Percentiles rank a stretch among this genome's conserved stretches.
Evolutionary conservation across 1,284 basidiomycete genomes (phyloP).

Genomic region (Sphaerobolus stellatus): DNA sequence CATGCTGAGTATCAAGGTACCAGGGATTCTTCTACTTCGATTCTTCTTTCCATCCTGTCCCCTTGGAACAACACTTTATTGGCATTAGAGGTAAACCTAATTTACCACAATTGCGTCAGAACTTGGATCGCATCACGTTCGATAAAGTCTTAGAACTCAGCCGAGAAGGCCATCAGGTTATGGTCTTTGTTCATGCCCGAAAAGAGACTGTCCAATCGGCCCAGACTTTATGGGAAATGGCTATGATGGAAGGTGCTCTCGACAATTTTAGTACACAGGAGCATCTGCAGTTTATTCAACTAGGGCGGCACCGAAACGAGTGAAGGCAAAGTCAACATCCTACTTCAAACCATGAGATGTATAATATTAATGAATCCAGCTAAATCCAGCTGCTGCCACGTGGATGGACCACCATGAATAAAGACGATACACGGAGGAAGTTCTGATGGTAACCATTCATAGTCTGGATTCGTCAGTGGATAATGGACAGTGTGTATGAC

Average conservation of each 20-base stretch:
- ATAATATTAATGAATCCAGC: too few relatives aligned
- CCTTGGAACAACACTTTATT: conserved; percentile 97
- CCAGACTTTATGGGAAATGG: conserved; percentile 80
- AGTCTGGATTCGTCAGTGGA: too few relatives aligned
- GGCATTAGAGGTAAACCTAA: conserved; percentile 93
- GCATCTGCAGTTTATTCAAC: conserved; percentile 77
- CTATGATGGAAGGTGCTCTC: conserved; percentile 67
- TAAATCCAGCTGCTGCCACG: too few relatives aligned
- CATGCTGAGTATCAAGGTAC: conserved; percentile 76
- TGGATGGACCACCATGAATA: too few relatives aligned
- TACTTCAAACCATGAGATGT: too few relatives aligned
- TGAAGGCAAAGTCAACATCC: conserved; percentile 92
- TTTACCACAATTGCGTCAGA: conserved; percentile 73
- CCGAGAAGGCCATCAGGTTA: conserved; percentile 91
- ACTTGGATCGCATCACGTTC: conserved; percentile 88
- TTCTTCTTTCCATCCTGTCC: conserved; percentile 94
- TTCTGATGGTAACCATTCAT: too few relatives aligned
- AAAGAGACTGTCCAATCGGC: conserved; percentile 98
- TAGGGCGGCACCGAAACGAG: conserved; percentile 78
- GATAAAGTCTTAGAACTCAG: conserved; percentile 88
- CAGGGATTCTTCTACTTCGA: conserved; percentile 99
- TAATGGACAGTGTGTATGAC: too few relatives aligned
- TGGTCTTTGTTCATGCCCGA: conserved; percentile 99
- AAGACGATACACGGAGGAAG: too few relatives aligned
- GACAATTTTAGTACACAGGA: conserved; percentile 82